A percentile compares a stretch with the other conserved stretches of the same genome.
These are phyloP conservation scores for Arctium minus DNA, from an alignment of 129 eudicot species.

Conservation along the genomic window DNA sequence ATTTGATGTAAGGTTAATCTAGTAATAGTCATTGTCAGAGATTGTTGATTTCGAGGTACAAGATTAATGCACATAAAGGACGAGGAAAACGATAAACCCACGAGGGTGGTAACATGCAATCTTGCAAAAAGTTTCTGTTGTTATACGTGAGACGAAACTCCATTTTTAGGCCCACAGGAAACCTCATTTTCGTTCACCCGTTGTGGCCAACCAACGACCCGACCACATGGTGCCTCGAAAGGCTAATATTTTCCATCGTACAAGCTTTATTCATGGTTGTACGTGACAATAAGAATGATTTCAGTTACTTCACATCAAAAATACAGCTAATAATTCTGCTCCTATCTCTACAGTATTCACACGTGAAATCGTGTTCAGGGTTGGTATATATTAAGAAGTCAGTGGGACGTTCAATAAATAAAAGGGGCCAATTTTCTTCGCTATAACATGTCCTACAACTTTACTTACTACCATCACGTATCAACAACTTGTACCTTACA, in stretches of 20 bases:
- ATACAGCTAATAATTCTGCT: constrained; percentile 1
- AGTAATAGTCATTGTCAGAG: constrained; percentile 44
- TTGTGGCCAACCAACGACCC: constrained; percentile 54
- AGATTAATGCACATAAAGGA: constrained; percentile 29
- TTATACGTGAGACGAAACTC: constrained; percentile 29
- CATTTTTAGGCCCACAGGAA: constrained; percentile 35
- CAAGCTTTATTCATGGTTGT: constrained; percentile 12
- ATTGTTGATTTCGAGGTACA: constrained; percentile 42
- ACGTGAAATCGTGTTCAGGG: constrained; percentile 1
- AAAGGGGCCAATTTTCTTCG: background rate
- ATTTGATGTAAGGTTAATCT: constrained; percentile 15
- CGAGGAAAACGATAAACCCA: constrained; percentile 54
- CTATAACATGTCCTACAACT: background rate
- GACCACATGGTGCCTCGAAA: constrained; percentile 61
- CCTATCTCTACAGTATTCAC: constrained; percentile 25
- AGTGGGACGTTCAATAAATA: background rate
- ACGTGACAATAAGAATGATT: constrained; percentile 24
- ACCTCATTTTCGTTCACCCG: constrained; percentile 29
- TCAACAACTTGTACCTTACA: background rate
- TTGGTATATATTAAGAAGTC: background rate
- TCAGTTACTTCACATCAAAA: constrained; percentile 10
- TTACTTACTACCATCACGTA: background rate
- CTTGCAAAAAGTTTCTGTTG: constrained; percentile 27
- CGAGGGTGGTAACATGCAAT: constrained; percentile 83
- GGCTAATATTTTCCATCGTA: constrained; percentile 23